A percentile compares a stretch with the other conserved stretches of the same genome.
phyloP scores from a whole-genome alignment of 202 grass and related monocot genomes.

The Setaria viridis region DNA sequence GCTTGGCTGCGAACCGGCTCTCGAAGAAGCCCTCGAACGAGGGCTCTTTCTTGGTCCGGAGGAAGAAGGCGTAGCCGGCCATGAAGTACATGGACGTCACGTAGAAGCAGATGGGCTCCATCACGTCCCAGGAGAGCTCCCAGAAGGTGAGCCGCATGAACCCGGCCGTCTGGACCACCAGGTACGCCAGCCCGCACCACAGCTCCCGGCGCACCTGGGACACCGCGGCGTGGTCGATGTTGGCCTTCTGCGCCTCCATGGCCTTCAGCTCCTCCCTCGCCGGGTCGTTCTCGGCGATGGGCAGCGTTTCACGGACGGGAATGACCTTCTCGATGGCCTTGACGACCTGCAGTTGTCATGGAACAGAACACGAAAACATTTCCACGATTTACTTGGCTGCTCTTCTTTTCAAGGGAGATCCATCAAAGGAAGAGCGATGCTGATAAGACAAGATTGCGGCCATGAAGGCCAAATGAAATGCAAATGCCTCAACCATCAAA shows the following conservation, averaged over 20 bases:
- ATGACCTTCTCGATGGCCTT: slow-evolving; percentile 80
- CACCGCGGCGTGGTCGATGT: slow-evolving; percentile 58
- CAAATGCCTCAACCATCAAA: neutral
- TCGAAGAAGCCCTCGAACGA: slow-evolving; percentile 94
- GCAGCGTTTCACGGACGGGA: slow-evolving; percentile 20
- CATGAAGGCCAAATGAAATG: slow-evolving; percentile 8
- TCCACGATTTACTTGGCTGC: slow-evolving; percentile 59
- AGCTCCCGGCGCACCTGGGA: slow-evolving; percentile 71
- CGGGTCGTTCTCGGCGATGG: neutral
- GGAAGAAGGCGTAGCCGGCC: slow-evolving; percentile 89
- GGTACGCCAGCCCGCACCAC: slow-evolving; percentile 72
- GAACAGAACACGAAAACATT: slow-evolving; percentile 50
- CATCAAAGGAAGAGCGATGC: slow-evolving; percentile 52
- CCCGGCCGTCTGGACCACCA: slow-evolving; percentile 73
- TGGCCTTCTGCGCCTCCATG: slow-evolving; percentile 72
- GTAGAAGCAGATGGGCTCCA: slow-evolving; percentile 98
- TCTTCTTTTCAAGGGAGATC: slow-evolving; percentile 57
- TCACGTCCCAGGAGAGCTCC: slow-evolving; percentile 97
- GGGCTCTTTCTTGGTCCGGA: slow-evolving; percentile 83
- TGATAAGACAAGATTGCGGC: neutral
- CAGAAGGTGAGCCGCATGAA: slow-evolving; percentile 98
- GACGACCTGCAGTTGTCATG: slow-evolving; percentile 55
- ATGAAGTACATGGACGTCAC: slow-evolving; percentile 95
- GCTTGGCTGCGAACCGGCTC: slow-evolving; percentile 69
- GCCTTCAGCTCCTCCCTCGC: slow-evolving; percentile 59